Percentiles rank a stretch among this genome's conserved stretches.
phyloP scores from a whole-genome alignment of 768 basidiomycete species.

The Phanerochaete sordida region DNA sequence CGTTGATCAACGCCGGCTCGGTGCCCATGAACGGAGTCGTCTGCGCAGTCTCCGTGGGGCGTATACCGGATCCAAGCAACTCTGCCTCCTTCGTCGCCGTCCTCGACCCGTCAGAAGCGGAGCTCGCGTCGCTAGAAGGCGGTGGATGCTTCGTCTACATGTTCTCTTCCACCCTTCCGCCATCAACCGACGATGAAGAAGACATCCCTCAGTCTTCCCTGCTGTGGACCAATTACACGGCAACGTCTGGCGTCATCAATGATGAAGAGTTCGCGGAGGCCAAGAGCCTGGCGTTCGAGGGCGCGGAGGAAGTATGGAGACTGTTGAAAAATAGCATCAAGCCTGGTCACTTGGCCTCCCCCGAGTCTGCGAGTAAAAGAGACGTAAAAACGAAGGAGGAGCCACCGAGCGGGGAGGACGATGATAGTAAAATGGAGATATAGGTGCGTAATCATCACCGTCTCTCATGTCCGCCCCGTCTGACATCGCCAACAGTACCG shows the following conservation, averaged over 20 bases:
- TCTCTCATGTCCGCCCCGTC: not conserved
- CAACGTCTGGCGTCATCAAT: slow-evolving; percentile 32
- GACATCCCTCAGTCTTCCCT: slow-evolving; percentile 14
- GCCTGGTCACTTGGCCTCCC: not conserved
- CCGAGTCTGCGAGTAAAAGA: not conserved
- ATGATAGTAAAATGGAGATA: slow-evolving; percentile 17
- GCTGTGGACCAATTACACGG: slow-evolving; percentile 58
- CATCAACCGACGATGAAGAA: slow-evolving; percentile 15
- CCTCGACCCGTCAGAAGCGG: slow-evolving; percentile 49
- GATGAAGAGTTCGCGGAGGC: slow-evolving; percentile 41
- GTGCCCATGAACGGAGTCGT: slow-evolving; percentile 75
- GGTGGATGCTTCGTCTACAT: slow-evolving; percentile 73
- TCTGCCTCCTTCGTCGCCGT: slow-evolving; percentile 31
- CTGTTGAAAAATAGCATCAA: slow-evolving; percentile 42
- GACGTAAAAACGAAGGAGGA: not conserved
- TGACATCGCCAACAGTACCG: not conserved
- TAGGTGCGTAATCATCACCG: not conserved
- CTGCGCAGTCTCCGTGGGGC: slow-evolving; percentile 61
- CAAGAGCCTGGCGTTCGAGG: slow-evolving; percentile 43
- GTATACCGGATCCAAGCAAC: slow-evolving; percentile 13
- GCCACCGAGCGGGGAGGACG: not conserved
- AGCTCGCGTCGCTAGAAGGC: slow-evolving; percentile 33
- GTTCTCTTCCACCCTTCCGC: slow-evolving; percentile 31
- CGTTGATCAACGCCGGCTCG: slow-evolving; percentile 66
- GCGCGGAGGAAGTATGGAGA: slow-evolving; percentile 45